phyloP scores from a whole-genome alignment of 345 rosid species.

The Cardamine chenopodiifolia region DNA sequence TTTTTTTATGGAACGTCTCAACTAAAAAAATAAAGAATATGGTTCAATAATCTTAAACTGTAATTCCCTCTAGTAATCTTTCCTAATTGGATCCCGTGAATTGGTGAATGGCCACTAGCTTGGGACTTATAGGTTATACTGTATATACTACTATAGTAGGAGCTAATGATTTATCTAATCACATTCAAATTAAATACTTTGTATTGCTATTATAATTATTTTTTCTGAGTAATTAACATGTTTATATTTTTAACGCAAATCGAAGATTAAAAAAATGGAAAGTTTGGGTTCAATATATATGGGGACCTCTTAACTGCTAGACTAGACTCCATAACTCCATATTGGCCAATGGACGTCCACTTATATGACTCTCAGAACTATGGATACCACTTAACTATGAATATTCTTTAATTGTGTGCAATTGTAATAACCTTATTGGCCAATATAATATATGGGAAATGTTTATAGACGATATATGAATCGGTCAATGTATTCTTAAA shows the following conservation, averaged over 20 bases:
- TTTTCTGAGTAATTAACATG: not conserved
- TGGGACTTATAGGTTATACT: conserved; percentile 4
- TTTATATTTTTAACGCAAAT: not conserved
- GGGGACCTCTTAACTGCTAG: conserved; percentile 37
- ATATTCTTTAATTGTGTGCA: conserved; percentile 12
- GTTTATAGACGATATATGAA: conserved; percentile 21
- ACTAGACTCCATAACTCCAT: conserved; percentile 33
- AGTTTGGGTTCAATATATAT: conserved; percentile 27
- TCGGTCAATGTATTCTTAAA: conserved; percentile 24
- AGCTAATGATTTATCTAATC: conserved; percentile 44
- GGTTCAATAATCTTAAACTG: not conserved
- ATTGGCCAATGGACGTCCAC: conserved; percentile 56
- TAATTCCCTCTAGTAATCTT: not conserved
- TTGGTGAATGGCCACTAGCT: conserved; percentile 40
- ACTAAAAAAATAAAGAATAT: not conserved
- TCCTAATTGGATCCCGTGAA: conserved; percentile 32
- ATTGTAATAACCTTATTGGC: conserved; percentile 34
- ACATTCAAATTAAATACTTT: conserved; percentile 35
- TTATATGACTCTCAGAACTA: conserved; percentile 40
- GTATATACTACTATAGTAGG: conserved; percentile 11
- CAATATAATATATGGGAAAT: not conserved
- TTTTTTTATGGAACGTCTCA: not conserved
- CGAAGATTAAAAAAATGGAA: not conserved
- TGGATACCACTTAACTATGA: conserved; percentile 41
- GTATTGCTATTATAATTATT: conserved; percentile 2